Conservation (phyloP, 139 green algal genomes). For the Diplosphaera chodatii region DNA sequence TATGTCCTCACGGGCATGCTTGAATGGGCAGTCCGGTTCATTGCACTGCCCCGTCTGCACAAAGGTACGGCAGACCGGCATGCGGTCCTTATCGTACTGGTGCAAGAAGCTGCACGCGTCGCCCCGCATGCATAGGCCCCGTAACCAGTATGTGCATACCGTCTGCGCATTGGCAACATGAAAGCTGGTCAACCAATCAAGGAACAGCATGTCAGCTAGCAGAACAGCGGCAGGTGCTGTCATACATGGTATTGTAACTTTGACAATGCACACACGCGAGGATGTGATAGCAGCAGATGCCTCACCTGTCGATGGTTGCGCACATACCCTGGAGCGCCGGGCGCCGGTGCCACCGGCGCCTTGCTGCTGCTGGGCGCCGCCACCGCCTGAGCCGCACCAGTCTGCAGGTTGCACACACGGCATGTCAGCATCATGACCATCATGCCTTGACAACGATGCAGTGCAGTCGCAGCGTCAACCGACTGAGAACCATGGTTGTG, state of each 20-base stretch:
- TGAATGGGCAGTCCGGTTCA: constrained; percentile 89
- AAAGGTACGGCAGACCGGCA: constrained; percentile 79
- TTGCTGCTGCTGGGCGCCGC: neutral
- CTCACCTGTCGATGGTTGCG: constrained; percentile 58
- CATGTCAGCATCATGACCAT: neutral
- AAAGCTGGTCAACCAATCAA: too few species aligned
- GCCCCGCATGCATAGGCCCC: constrained; percentile 95
- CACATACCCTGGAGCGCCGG: constrained; percentile 45
- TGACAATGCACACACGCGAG: too few species aligned
- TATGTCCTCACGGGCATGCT: constrained; percentile 89
- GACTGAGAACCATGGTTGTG: too few species aligned
- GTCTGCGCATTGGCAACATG: constrained; percentile 83
- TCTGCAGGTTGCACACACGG: neutral
- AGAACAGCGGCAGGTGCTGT: too few species aligned
- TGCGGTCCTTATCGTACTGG: constrained; percentile 78
- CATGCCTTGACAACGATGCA: too few species aligned
- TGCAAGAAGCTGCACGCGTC: constrained; percentile 94
- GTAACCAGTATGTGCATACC: constrained; percentile 96
- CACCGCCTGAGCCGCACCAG: neutral
- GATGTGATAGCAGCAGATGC: neutral
- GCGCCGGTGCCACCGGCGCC: constrained; percentile 33
- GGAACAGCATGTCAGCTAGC: too few species aligned
- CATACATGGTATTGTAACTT: too few species aligned
- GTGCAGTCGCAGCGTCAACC: too few species aligned
- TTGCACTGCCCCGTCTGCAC: constrained; percentile 85